A percentile compares a stretch with the other conserved stretches of the same genome.
Conservation (phyloP, 495 filamentous ascomycete genomes). For the Pyrenula massariospora region DNA sequence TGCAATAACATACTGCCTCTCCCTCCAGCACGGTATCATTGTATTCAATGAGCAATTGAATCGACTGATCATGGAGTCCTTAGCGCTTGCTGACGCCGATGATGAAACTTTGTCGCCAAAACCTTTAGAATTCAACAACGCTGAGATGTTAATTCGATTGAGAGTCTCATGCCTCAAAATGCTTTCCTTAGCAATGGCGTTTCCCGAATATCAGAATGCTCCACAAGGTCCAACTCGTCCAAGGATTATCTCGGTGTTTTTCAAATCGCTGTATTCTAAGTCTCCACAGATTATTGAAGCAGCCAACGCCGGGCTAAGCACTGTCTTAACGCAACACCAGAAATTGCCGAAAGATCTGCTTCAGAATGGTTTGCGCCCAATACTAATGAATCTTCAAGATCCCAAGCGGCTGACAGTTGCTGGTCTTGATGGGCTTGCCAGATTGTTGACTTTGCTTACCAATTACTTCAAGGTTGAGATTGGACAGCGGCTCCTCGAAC, state of each 20-base stretch:
- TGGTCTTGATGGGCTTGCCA: slow-evolving; percentile 81
- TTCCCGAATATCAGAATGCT: slow-evolving; percentile 69
- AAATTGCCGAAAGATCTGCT: slow-evolving; percentile 93
- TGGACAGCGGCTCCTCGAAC: slow-evolving; percentile 76
- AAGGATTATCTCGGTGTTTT: slow-evolving; percentile 89
- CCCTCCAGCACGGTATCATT: slow-evolving; percentile 73
- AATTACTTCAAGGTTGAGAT: slow-evolving; percentile 99
- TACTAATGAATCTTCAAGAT: slow-evolving; percentile 91
- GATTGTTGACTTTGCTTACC: slow-evolving; percentile 78
- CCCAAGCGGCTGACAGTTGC: slow-evolving; percentile 80
- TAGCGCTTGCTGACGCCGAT: slow-evolving; percentile 84
- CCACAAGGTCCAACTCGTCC: slow-evolving; percentile 61
- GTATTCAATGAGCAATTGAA: slow-evolving; percentile 84
- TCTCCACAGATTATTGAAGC: slow-evolving; percentile 87
- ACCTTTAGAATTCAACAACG: slow-evolving; percentile 76
- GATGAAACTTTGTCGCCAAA: slow-evolving; percentile 81
- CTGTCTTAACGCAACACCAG: slow-evolving; percentile 73
- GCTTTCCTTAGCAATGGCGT: slow-evolving; percentile 81
- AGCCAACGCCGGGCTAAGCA: slow-evolving; percentile 75
- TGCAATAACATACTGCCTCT: slow-evolving; percentile 86
- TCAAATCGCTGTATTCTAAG: slow-evolving; percentile 90
- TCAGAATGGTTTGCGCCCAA: slow-evolving; percentile 86
- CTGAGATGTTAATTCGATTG: slow-evolving; percentile 82
- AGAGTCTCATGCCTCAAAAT: slow-evolving; percentile 89
- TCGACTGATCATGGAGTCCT: slow-evolving; percentile 78